Base-by-base conservation (phyloP, 768 basidiomycete species). In the Suillus weaverae region DNA sequence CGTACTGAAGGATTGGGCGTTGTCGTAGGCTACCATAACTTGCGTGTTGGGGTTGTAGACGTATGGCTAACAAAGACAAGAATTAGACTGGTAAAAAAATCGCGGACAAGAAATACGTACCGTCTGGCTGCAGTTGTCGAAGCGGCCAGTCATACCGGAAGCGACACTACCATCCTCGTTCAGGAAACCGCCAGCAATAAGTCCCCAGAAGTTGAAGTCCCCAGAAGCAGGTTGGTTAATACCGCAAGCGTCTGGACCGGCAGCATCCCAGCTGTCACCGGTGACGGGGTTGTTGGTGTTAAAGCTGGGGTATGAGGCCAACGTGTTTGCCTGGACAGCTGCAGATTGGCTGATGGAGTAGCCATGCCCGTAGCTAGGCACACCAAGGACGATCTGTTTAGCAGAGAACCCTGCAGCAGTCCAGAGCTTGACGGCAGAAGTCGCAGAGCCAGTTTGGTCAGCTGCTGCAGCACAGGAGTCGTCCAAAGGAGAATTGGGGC, bases 361-460 rank as follows among this genome's bases (percentile, higher is more conserved):
- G 26, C 92, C 87, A 77, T 94, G 94, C 0, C 92, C 93, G 76
- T 94, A 97, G 20, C 89, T 79, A 14, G 95, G 86, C 0, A 97
- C 87, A 61, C 95, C 96, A 8, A 98, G 85, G 35, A 94, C 86
- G 64, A 97, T 88, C 78, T 91, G 78, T 61, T 66, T 64, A 9
- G 81, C 77, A 20, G 94, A 90, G 77, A 98, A 88, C 13, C 92
- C 91, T 44, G 94, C 94, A 0, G 71, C 68, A 0, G 81, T 85
- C 96, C 95, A 97, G 3, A 86, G 84, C 10, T 79, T 73, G 51
- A 98, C 83, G 5, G 91, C 88, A 8, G 88, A 87, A 30, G 83
- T 81, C 11, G 91, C 95, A 59, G 94, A 96, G 5, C 94, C 94
- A 48, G 79, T 77, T 64, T 87, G 89, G 63, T 86, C 78, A 10